Evolutionary conservation across 106 monocot genomes (phyloP), one percentile per base, ranked within the genome.

Genomic region (Chionographis japonica): DNA sequence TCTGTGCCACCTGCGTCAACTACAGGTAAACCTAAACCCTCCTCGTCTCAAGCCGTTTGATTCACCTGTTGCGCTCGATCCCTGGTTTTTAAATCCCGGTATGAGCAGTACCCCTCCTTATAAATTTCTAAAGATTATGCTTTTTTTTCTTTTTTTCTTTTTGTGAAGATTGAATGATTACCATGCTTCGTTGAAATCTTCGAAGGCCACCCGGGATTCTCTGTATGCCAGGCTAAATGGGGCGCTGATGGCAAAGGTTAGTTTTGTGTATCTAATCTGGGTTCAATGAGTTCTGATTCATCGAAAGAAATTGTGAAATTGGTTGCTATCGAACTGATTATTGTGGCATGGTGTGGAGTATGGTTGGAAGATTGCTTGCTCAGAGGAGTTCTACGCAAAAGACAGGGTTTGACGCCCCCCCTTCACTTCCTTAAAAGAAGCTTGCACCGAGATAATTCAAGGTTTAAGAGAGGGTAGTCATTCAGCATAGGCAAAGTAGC

Each of bases 1-100:
- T 89, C 18, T 97, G 97, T 43, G 56, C 89, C 1, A 51, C 59
- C 17, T 97, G 97, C 77, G 92, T 97, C 37, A 97, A 90, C 68
- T 68, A 68, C 71, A 89, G 87, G 97, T 97, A 17, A 65, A 58
- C 40, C 20, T 37, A 4, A 53, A 59, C 46, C 43, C 2, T 37
- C 36, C 17, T 4, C 0, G 11, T 51, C 4, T 10, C 18, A 16
- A 37, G 14, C 41, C 11, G 65, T 5, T 37, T 20, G 37, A 6
- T 46, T 40, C 3, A 12, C 13, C 14, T 58, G 63, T 19, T 19
- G 1, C 17, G 4, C 11, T 65, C 50, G 43, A n/a, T n/a, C 42
- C 37, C 50, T 10, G 37, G 15, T 62, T 38, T 46, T 61, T 56
- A 60, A 12, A 35, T 13, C n/a, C 41, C 4, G 42, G 13, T 16